Evolutionary conservation across 805 yeast genomes (phyloP).

Genomic region (Metschnikowia kunwiensis): DNA sequence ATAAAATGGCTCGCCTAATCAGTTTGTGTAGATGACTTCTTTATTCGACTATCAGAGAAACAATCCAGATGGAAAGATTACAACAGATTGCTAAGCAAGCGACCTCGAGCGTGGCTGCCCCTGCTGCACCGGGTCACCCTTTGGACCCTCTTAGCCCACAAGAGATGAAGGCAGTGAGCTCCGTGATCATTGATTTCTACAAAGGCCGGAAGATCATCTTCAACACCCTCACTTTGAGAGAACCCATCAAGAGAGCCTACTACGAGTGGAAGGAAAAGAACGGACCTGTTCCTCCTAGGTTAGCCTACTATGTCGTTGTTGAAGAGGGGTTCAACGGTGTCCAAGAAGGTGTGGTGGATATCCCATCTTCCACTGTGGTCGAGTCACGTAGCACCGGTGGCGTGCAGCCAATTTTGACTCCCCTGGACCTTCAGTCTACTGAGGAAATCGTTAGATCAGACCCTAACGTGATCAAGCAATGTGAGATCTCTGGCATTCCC

Average conservation of each 20-base stretch:
- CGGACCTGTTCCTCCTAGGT: conserved; percentile 64
- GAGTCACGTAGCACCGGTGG: conserved; percentile 51
- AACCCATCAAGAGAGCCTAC: conserved; percentile 64
- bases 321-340: conserved; percentile 59
- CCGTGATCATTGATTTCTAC: conserved; percentile 48
- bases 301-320: conserved; percentile 63
- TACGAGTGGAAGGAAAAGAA: conserved; percentile 61
- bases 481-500: conserved; percentile 67
- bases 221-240: conserved; percentile 68
- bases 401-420: conserved; percentile 73
- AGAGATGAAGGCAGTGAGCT: conserved; percentile 60
- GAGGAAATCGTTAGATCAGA: conserved; percentile 68
- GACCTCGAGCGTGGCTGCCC: conserved; percentile 51
- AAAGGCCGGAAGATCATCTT: conserved; percentile 47
- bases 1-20: conserved; percentile 3
- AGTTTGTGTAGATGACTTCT: too few relatives aligned
- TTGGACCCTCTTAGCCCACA: conserved; percentile 65
- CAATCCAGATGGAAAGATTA: conserved; percentile 54
- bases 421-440: conserved; percentile 59
- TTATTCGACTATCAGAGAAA: too few relatives aligned
- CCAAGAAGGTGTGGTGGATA: conserved; percentile 67
- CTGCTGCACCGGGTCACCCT: conserved; percentile 60
- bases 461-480: conserved; percentile 69
- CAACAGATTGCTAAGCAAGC: conserved; percentile 62
- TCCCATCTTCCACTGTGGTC: conserved; percentile 46